These are phyloP conservation scores for Takakia lepidozioides DNA, from an alignment of 225 moss, liverwort and hornwort genomes.

Conservation along the genomic window DNA sequence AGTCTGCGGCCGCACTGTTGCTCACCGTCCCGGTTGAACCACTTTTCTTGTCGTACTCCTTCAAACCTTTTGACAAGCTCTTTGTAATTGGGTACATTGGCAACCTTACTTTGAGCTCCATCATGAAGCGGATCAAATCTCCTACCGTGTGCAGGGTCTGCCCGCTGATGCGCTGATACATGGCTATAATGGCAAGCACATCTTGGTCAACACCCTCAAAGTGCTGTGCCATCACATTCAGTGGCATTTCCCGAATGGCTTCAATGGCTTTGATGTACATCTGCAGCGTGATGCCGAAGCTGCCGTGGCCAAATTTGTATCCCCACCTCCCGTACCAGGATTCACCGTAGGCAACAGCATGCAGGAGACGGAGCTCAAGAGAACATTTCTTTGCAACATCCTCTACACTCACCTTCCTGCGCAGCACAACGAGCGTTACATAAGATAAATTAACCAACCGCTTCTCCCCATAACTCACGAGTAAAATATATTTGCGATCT, in stretches of 20 bases:
- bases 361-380: constrained; percentile 86
- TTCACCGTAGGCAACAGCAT: constrained; percentile 89
- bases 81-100: constrained; percentile 71
- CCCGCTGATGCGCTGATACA: constrained; percentile 85
- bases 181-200: constrained; percentile 70
- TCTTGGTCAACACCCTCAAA: constrained; percentile 98
- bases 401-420: constrained; percentile 99
- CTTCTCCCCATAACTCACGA: too few relatives aligned
- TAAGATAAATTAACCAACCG: too few relatives aligned
- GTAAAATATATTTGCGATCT: too few relatives aligned
- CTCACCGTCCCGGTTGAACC: constrained; percentile 22
- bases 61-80: constrained; percentile 47
- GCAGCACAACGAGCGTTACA: too few relatives aligned
- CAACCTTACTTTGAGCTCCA: constrained; percentile 93
- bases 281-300: constrained; percentile 95
- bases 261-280: constrained; percentile 99
- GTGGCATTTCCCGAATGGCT: constrained; percentile 93
- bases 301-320: constrained; percentile 97
- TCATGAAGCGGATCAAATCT: constrained; percentile 96
- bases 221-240: constrained; percentile 85
- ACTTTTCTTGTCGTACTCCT: constrained; percentile 64
- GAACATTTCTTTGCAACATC: constrained; percentile 91
- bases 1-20: constrained; percentile 49
- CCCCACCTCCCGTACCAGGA: constrained; percentile 99
- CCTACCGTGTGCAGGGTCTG: constrained; percentile 91